phyloP scores from a whole-genome alignment of 116 monocot genomes.

The Dioscorea cayenensis region DNA sequence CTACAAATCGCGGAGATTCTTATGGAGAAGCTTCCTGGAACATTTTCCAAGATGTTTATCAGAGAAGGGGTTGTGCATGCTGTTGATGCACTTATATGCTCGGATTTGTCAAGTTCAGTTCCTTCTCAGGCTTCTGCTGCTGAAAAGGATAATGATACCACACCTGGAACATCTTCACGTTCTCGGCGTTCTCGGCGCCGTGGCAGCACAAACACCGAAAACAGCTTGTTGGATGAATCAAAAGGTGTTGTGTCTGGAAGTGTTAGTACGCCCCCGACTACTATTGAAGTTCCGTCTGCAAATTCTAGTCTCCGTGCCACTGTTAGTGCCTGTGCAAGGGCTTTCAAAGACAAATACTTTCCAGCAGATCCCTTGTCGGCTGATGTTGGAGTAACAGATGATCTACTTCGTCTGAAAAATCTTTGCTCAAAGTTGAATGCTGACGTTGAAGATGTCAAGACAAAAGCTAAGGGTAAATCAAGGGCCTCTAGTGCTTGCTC shows the following conservation, averaged over 20 bases:
- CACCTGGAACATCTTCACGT: constrained; percentile 46
- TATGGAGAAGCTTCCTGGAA: constrained; percentile 94
- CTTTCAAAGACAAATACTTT: constrained; percentile 87
- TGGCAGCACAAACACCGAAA: constrained; percentile 29
- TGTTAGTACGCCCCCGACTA: constrained; percentile 21
- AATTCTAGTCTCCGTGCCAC: constrained; percentile 61
- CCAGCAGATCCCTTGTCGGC: constrained; percentile 45
- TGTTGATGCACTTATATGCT: constrained; percentile 62
- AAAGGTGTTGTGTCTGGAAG: constrained; percentile 38
- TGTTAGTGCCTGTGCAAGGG: constrained; percentile 74
- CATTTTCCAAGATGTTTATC: constrained; percentile 84
- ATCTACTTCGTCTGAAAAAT: constrained; percentile 72
- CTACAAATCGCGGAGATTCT: constrained; percentile 89
- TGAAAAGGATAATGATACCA: constrained; percentile 56
- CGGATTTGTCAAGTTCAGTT: constrained; percentile 35
- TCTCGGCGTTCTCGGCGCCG: constrained; percentile 75
- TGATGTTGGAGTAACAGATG: constrained; percentile 77
- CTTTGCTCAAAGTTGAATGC: constrained; percentile 73
- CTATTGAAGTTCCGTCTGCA: constrained; percentile 41
- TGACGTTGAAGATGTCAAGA: constrained; percentile 40
- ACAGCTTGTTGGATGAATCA: constrained; percentile 42
- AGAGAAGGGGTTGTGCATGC: constrained; percentile 99
- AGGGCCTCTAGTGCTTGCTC: constrained; percentile 35
- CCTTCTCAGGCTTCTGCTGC: constrained; percentile 28
- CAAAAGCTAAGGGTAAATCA: constrained; percentile 80